phyloP scores from a whole-genome alignment of 1,284 basidiomycete species.

The Hypsizygus ulmarius region DNA sequence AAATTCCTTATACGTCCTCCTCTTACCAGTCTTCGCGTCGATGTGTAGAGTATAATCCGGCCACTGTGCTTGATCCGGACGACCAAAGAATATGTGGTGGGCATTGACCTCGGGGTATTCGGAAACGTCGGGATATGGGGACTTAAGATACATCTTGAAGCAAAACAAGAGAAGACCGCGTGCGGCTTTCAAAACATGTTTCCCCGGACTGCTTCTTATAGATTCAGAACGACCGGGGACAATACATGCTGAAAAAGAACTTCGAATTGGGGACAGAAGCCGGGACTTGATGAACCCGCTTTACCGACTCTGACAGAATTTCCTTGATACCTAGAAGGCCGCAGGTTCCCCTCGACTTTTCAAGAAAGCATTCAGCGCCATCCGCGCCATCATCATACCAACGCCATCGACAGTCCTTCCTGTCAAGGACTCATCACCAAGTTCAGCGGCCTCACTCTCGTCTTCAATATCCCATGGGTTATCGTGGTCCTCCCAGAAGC shows the following conservation, averaged over 20 bases:
- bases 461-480: slow-evolving; percentile 1
- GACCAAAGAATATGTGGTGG: slow-evolving; percentile 54
- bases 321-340: neutral
- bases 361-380: slow-evolving; percentile 3
- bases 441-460: neutral
- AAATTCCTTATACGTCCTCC: slow-evolving; percentile 47
- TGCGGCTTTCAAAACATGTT: no score
- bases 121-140: slow-evolving; percentile 39
- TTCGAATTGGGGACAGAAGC: neutral
- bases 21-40: slow-evolving; percentile 50
- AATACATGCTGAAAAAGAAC: slow-evolving; percentile 7
- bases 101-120: slow-evolving; percentile 48
- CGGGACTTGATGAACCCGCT: neutral
- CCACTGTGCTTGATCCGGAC: slow-evolving; percentile 50
- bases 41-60: slow-evolving; percentile 56
- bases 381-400: slow-evolving; percentile 6
- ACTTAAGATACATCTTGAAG: slow-evolving; percentile 38
- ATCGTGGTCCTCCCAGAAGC: slow-evolving; percentile 23
- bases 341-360: slow-evolving; percentile 1
- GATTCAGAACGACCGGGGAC: neutral
- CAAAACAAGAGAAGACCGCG: neutral
- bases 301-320: slow-evolving; percentile 3
- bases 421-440: neutral
- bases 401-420: neutral
- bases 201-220: neutral